A percentile compares a stretch with the other conserved stretches of the same genome.
These are phyloP conservation scores for Phaeosphaeriaceae sp. DNA, from an alignment of 2,329 filamentous ascomycete genomes.

Conservation along the genomic window DNA sequence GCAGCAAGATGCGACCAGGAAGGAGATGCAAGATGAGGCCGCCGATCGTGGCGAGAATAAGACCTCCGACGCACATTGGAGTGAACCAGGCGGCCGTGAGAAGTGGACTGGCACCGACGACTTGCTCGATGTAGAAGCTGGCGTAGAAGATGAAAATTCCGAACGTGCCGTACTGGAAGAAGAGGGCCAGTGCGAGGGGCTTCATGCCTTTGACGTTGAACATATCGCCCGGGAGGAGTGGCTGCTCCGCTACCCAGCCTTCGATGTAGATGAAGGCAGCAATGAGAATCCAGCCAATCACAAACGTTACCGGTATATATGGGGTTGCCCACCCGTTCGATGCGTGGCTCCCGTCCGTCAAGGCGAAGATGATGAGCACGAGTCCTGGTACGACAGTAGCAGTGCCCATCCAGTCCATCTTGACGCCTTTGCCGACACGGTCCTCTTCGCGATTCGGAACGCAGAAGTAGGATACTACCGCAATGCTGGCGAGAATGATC, in stretches of 20 bases:
- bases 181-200: constrained; percentile 41
- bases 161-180: constrained; percentile 56
- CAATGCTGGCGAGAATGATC: constrained; percentile 43
- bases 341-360: constrained; percentile 76
- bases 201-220: constrained; percentile 75
- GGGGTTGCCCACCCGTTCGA: constrained; percentile 75
- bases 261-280: constrained; percentile 72
- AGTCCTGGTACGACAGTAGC: constrained; percentile 59
- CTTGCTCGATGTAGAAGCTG: constrained; percentile 46
- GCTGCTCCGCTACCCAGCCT: constrained; percentile 72
- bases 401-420: constrained; percentile 50
- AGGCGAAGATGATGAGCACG: constrained; percentile 75
- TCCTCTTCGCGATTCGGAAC: constrained; percentile 32
- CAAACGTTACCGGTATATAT: constrained; percentile 72
- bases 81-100: constrained; percentile 46
- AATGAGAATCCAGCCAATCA: constrained; percentile 69
- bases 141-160: constrained; percentile 50
- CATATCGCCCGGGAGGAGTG: constrained; percentile 73
- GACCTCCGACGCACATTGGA: constrained; percentile 46
- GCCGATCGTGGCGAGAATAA: constrained; percentile 43
- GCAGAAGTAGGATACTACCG: constrained; percentile 36
- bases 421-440: constrained; percentile 22
- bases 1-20: constrained; percentile 41
- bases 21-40: constrained; percentile 46
- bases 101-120: constrained; percentile 38